These are phyloP conservation scores for Fusarium proliferatum DNA, from an alignment of 2,329 filamentous ascomycete species.

Conservation along the genomic window DNA sequence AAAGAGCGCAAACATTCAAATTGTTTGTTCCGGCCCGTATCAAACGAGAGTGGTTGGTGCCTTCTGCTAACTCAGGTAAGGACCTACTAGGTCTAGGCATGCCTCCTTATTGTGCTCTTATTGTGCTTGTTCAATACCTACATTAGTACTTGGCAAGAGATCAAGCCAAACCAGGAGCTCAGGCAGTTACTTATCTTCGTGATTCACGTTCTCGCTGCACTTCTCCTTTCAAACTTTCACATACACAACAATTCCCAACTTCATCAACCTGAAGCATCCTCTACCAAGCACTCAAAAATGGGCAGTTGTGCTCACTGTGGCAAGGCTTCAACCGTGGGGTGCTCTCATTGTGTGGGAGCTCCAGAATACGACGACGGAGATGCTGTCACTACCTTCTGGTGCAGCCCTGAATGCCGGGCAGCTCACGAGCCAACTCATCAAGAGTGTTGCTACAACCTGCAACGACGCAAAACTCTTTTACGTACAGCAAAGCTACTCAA, in stretches of 20 bases:
- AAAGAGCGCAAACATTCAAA: no score
- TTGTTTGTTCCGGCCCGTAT: not conserved
- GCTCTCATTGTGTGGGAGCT: not conserved
- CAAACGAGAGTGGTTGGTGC: not conserved
- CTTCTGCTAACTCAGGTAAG: not conserved
- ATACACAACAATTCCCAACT: not conserved
- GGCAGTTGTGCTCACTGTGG: constrained; percentile 13
- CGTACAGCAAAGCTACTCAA: constrained; percentile 18
- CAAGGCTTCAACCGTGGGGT: not conserved
- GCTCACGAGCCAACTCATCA: constrained; percentile 16
- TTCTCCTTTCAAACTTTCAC: not conserved
- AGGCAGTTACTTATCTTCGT: not conserved
- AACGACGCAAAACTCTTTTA: constrained; percentile 8
- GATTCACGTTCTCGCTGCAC: not conserved
- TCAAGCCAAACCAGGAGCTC: not conserved
- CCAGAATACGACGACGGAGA: constrained; percentile 29
- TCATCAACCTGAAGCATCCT: not conserved
- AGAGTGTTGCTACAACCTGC: constrained; percentile 6
- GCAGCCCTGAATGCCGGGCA: constrained; percentile 17
- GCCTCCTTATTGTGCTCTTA: no score
- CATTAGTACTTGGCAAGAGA: not conserved
- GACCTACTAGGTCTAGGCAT: no score
- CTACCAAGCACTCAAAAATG: not conserved
- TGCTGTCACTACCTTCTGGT: constrained; percentile 11
- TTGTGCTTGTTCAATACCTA: not conserved